Conservation (phyloP, 768 basidiomycete species). For the Trametes sanguinea region DNA sequence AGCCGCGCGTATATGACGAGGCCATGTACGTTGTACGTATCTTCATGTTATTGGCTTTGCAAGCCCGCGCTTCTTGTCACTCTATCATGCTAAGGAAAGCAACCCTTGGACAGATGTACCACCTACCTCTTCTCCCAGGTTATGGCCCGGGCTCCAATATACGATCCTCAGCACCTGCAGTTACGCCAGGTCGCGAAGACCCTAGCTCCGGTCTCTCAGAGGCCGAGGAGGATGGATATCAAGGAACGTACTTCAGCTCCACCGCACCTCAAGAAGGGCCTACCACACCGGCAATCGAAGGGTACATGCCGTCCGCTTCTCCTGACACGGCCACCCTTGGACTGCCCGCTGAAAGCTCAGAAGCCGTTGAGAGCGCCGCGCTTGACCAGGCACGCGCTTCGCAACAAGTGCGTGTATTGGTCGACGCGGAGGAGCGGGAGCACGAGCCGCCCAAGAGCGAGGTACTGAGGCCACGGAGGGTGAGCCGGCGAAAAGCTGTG, state of each 20-base stretch:
- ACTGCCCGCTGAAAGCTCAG: neutral
- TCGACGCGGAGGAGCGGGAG: constrained; percentile 5
- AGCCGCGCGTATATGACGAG: constrained; percentile 86
- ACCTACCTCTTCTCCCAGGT: constrained; percentile 87
- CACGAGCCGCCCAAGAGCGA: constrained; percentile 5
- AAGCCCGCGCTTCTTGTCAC: neutral
- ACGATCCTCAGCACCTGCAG: constrained; percentile 75
- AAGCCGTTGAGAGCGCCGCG: neutral
- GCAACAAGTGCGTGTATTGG: neutral
- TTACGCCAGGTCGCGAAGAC: constrained; percentile 52
- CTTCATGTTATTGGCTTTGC: no score
- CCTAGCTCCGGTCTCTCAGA: constrained; percentile 73
- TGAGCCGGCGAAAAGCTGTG: constrained; percentile 15
- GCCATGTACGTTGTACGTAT: constrained; percentile 84
- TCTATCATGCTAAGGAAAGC: neutral
- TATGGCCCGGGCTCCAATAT: constrained; percentile 84
- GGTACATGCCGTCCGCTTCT: constrained; percentile 26
- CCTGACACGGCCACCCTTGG: constrained; percentile 11
- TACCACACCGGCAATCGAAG: constrained; percentile 21
- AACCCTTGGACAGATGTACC: constrained; percentile 67
- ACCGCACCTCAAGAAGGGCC: constrained; percentile 23
- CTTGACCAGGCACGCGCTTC: neutral
- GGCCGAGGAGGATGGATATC: constrained; percentile 89
- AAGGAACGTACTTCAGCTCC: constrained; percentile 76
- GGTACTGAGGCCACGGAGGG: constrained; percentile 15